Evolutionary conservation across 1,284 basidiomycete species (phyloP).

Genomic region (Cryptococcus sp.): DNA sequence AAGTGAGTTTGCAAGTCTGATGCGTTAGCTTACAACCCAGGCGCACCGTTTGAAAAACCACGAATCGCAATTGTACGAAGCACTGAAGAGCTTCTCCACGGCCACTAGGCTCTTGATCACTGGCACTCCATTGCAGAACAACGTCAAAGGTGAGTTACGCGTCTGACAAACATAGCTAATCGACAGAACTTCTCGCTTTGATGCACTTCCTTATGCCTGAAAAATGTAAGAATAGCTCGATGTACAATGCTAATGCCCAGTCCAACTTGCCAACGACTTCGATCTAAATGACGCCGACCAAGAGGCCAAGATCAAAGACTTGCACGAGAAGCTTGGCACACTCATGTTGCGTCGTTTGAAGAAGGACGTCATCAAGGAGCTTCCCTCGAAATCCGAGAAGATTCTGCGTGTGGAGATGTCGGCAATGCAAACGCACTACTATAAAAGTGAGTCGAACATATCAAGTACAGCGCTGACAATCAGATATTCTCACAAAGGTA

Average conservation of each 20-base stretch:
- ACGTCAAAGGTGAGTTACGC: conserved; percentile 77
- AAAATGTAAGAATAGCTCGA: conserved; percentile 66
- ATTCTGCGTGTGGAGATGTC: conserved; percentile 98
- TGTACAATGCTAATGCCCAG: conserved; percentile 18
- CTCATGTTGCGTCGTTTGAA: conserved; percentile 96
- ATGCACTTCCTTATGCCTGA: conserved; percentile 99
- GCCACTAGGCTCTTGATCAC: conserved; percentile 95
- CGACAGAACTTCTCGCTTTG: conserved; percentile 82
- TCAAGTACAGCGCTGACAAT: conserved; percentile 1
- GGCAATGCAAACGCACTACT: conserved; percentile 94
- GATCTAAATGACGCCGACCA: conserved; percentile 91
- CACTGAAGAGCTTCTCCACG: conserved; percentile 82
- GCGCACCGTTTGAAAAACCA: conserved; percentile 98
- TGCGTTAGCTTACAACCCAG: conserved; percentile 50
- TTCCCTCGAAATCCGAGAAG: conserved; percentile 97
- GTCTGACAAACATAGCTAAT: too few relatives aligned
- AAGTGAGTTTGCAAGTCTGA: conserved; percentile 59
- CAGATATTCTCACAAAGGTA: conserved; percentile 88
- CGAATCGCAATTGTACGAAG: conserved; percentile 95
- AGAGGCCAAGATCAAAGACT: conserved; percentile 89
- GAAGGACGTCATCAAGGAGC: conserved; percentile 93
- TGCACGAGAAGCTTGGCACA: conserved; percentile 89
- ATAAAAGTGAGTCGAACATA: conserved; percentile 66
- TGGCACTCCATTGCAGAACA: conserved; percentile 97
- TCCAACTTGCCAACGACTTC: conserved; percentile 86